Percentiles rank a stretch among this genome's conserved stretches.
Evolutionary conservation across 495 filamentous ascomycete genomes (phyloP).

Genomic region (Penicillium salamii): DNA sequence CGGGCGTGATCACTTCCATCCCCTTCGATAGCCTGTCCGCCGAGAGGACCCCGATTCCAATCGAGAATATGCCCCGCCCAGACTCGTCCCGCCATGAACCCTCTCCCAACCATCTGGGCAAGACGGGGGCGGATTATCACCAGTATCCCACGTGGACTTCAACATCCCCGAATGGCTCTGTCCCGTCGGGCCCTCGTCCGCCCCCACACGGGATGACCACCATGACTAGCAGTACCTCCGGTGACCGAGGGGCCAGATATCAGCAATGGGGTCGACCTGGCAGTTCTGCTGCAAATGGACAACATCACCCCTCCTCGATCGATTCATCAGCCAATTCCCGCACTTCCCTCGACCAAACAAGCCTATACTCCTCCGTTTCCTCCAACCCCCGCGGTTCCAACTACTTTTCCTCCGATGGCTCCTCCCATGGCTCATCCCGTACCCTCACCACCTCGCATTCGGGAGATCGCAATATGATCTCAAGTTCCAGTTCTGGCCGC

Average conservation of each 20-base stretch:
- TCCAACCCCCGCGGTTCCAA: slow-evolving; percentile 61
- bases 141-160: slow-evolving; percentile 81
- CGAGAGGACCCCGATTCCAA: slow-evolving; percentile 68
- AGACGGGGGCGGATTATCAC: slow-evolving; percentile 75
- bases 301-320: slow-evolving; percentile 62
- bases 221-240: slow-evolving; percentile 61
- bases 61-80: slow-evolving; percentile 71
- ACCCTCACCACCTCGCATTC: slow-evolving; percentile 49
- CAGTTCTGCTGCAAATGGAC: slow-evolving; percentile 52
- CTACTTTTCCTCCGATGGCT: slow-evolving; percentile 61
- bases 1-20: slow-evolving; percentile 87
- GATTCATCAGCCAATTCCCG: slow-evolving; percentile 69
- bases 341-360: slow-evolving; percentile 67
- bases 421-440: slow-evolving; percentile 65
- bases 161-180: slow-evolving; percentile 39
- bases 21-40: slow-evolving; percentile 76
- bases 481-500: slow-evolving; percentile 26
- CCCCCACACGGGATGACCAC: slow-evolving; percentile 65
- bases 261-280: slow-evolving; percentile 69
- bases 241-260: slow-evolving; percentile 63
- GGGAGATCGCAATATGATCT: slow-evolving; percentile 33
- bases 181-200: slow-evolving; percentile 65
- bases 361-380: slow-evolving; percentile 59
- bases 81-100: slow-evolving; percentile 70
- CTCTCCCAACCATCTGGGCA: slow-evolving; percentile 77